phyloP scores from a whole-genome alignment of 768 basidiomycete genomes.

The Sporobolomyces phaffii region DNA sequence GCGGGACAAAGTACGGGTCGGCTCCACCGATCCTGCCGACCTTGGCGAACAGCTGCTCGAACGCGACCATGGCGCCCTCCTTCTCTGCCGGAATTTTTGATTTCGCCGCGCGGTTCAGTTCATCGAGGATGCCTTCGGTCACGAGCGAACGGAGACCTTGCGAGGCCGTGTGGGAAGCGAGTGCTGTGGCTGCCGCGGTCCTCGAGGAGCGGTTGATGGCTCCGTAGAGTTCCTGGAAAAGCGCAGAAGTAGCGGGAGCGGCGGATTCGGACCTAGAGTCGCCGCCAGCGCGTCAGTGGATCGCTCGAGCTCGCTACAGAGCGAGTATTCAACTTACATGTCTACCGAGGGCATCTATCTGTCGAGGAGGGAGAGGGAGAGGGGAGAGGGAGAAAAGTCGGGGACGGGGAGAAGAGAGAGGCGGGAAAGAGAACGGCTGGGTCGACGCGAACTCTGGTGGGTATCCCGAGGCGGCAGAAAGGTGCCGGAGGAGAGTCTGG shows the following conservation, averaged over 20 bases:
- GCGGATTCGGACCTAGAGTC: slow-evolving; percentile 8
- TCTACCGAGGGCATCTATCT: slow-evolving; percentile 6
- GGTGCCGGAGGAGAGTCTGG: background rate
- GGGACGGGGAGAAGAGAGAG: background rate
- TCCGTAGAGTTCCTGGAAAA: slow-evolving; percentile 35
- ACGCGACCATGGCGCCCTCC: slow-evolving; percentile 75
- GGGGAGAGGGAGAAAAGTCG: background rate
- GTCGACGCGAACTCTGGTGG: slow-evolving; percentile 3
- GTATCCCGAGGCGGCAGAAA: slow-evolving; percentile 5
- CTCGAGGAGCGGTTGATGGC: slow-evolving; percentile 35
- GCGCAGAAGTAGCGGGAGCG: slow-evolving; percentile 27
- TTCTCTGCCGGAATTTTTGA: slow-evolving; percentile 84
- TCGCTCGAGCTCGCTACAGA: background rate
- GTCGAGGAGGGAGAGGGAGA: background rate
- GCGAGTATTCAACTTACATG: background rate
- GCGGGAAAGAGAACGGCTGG: background rate
- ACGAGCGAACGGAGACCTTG: slow-evolving; percentile 39
- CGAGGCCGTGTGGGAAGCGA: slow-evolving; percentile 38
- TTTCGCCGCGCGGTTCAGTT: slow-evolving; percentile 64
- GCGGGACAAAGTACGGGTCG: slow-evolving; percentile 69
- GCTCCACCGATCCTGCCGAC: slow-evolving; percentile 56
- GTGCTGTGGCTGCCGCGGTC: slow-evolving; percentile 32
- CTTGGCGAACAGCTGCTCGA: slow-evolving; percentile 60
- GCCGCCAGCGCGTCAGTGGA: background rate
- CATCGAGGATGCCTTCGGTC: slow-evolving; percentile 52